Conservation (phyloP, 306 rosid species). For the Citrullus colocynthis region DNA sequence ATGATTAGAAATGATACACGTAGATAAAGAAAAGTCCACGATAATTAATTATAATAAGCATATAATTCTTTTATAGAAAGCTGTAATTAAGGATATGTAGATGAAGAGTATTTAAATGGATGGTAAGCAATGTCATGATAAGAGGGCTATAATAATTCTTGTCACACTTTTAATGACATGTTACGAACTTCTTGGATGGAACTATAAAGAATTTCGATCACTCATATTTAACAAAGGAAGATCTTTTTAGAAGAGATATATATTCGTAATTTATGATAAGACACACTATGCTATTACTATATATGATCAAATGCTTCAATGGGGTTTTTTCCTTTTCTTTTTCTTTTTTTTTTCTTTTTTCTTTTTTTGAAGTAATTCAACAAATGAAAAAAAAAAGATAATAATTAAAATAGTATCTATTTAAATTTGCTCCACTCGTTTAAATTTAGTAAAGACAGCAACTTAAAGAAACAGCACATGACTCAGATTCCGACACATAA, state of each 20-base stretch:
- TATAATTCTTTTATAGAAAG: too few species aligned
- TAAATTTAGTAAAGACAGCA: background rate
- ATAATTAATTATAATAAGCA: too few species aligned
- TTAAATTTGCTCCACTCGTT: background rate
- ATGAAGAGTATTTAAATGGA: too few species aligned
- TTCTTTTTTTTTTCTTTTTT: background rate
- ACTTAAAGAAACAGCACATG: background rate
- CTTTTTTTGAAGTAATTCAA: too few species aligned
- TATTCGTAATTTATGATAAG: background rate
- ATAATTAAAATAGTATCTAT: background rate
- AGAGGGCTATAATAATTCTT: background rate
- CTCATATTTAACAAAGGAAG: background rate
- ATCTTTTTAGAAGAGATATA: background rate
- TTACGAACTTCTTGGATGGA: background rate
- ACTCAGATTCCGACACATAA: conserved; percentile 2
- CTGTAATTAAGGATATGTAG: too few species aligned
- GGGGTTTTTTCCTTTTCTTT: background rate
- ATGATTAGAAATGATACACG: too few species aligned
- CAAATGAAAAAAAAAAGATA: background rate
- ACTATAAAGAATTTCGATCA: background rate
- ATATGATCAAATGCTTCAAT: background rate
- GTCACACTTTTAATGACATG: background rate
- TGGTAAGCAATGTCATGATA: background rate
- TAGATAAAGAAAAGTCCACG: too few species aligned
- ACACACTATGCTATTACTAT: background rate